Conservation (phyloP, 805 yeast genomes). For the Zygoascus tannicola region DNA sequence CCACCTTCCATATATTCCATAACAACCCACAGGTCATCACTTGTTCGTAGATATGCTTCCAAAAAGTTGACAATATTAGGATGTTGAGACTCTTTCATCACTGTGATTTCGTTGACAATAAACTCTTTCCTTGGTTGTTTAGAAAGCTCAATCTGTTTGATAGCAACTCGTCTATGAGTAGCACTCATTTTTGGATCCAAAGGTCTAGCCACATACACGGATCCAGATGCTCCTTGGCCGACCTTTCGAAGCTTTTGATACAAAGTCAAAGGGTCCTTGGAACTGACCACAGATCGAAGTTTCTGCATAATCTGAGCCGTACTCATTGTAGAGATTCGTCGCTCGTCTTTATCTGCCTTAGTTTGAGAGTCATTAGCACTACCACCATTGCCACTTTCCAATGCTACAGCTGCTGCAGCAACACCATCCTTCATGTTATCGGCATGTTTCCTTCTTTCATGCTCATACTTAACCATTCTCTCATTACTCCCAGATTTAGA, state of each 20-base stretch:
- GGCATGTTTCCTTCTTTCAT: not conserved
- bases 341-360: slow-evolving; percentile 55
- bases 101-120: slow-evolving; percentile 88
- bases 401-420: slow-evolving; percentile 24
- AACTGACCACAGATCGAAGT: slow-evolving; percentile 71
- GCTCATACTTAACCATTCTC: not conserved
- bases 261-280: slow-evolving; percentile 71
- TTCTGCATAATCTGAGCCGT: slow-evolving; percentile 81
- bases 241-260: slow-evolving; percentile 54
- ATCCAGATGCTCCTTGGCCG: slow-evolving; percentile 98
- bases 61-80: slow-evolving; percentile 89
- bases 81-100: slow-evolving; percentile 88
- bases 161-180: slow-evolving; percentile 54
- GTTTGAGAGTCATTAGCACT: slow-evolving; percentile 15
- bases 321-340: slow-evolving; percentile 55
- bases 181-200: slow-evolving; percentile 28
- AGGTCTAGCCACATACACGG: slow-evolving; percentile 82
- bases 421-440: slow-evolving; percentile 37
- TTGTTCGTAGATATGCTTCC: slow-evolving; percentile 68
- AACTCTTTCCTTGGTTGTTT: slow-evolving; percentile 93
- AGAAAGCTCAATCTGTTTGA: slow-evolving; percentile 91
- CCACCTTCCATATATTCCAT: slow-evolving; percentile 99
- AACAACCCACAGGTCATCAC: slow-evolving; percentile 72
- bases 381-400: slow-evolving; percentile 13
- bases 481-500: not conserved